Evolutionary conservation across 805 yeast species (phyloP).

Genomic region (Metschnikowia drakensbergensis): DNA sequence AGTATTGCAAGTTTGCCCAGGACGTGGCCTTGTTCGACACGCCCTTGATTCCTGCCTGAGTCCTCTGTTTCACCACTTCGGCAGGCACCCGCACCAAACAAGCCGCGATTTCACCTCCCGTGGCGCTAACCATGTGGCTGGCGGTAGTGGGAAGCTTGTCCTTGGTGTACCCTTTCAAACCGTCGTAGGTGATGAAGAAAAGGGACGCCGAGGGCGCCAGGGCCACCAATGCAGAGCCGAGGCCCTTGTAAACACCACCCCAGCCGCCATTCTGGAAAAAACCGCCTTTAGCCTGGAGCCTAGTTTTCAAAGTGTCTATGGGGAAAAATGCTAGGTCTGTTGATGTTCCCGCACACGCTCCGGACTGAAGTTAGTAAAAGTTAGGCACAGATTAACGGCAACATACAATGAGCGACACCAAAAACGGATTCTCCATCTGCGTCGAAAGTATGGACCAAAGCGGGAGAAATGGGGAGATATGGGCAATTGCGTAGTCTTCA

Average conservation of each 20-base stretch:
- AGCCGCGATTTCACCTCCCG: conserved; percentile 88
- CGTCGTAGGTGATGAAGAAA: conserved; percentile 72
- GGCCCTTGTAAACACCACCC: conserved; percentile 83
- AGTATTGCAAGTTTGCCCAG: conserved; percentile 57
- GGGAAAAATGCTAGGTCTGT: conserved; percentile 95
- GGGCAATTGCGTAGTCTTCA: background rate
- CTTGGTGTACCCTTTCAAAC: conserved; percentile 49
- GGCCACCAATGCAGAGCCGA: conserved; percentile 91
- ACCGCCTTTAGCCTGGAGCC: conserved; percentile 94
- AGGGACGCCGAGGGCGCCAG: conserved; percentile 73
- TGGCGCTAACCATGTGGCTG: conserved; percentile 84
- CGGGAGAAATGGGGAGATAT: background rate
- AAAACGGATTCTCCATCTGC: conserved; percentile 29
- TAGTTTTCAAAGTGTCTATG: conserved; percentile 89
- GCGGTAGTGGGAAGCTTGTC: conserved; percentile 28
- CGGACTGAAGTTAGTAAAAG: conserved; percentile 45
- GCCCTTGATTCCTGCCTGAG: conserved; percentile 54
- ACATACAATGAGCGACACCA: conserved; percentile 34
- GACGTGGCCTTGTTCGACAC: conserved; percentile 50
- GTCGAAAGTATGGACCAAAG: background rate
- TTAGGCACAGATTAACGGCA: background rate
- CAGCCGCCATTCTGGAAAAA: conserved; percentile 92
- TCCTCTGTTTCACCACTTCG: conserved; percentile 91
- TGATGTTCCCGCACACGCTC: conserved; percentile 95
- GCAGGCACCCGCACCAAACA: conserved; percentile 95